A percentile compares a stretch with the other conserved stretches of the same genome.
Conservation (phyloP, 176 grass and related monocot species). For the Canna indica region DNA sequence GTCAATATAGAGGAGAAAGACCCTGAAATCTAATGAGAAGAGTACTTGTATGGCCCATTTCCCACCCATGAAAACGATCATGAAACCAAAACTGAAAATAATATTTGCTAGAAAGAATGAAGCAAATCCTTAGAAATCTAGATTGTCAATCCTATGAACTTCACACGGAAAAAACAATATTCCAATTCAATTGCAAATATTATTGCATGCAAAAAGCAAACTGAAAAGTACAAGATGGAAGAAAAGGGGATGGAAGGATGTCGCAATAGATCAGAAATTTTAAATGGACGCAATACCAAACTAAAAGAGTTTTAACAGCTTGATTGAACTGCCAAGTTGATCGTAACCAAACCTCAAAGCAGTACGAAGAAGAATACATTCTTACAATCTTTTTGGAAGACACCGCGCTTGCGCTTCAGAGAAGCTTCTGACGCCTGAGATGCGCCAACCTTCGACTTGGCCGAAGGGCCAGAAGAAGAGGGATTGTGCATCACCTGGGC, state of each 20-base stretch:
- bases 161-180: not conserved
- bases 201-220: too few relatives aligned
- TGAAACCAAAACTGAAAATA: too few relatives aligned
- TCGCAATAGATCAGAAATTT: not conserved
- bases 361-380: not conserved
- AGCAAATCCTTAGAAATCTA: not conserved
- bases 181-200: not conserved
- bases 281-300: not conserved
- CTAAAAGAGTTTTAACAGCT: not conserved
- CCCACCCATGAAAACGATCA: too few relatives aligned
- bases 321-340: not conserved
- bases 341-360: not conserved
- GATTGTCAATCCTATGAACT: not conserved
- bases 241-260: not conserved
- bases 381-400: slow-evolving; percentile 3
- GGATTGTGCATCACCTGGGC: not conserved
- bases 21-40: too few relatives aligned
- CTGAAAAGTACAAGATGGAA: not conserved
- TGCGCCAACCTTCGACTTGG: not conserved
- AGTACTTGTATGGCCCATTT: too few relatives aligned
- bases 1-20: not conserved
- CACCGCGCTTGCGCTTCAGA: slow-evolving; percentile 54
- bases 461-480: not conserved
- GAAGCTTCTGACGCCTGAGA: slow-evolving; percentile 15
- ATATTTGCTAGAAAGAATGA: not conserved